Conservation (phyloP, 2,329 filamentous ascomycete species). For the Verticillium albo-atrum region DNA sequence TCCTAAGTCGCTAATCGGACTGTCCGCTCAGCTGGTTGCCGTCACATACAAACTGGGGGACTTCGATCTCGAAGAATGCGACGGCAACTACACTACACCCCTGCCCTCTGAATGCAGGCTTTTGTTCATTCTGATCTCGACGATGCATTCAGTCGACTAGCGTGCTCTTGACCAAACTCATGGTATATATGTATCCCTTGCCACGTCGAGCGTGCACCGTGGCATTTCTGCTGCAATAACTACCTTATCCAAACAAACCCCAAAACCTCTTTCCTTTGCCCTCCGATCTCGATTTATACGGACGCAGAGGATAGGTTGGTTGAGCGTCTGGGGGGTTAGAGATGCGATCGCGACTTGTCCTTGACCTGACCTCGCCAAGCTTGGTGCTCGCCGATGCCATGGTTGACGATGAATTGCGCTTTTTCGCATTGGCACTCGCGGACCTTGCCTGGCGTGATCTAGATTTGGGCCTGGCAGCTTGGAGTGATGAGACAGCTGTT, state of each 20-base stretch:
- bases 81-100: too few species aligned
- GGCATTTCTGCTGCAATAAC: too few species aligned
- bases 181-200: too few species aligned
- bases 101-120: too few species aligned
- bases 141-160: too few species aligned
- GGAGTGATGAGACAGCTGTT: background rate
- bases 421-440: slow-evolving; percentile 1
- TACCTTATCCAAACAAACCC: slow-evolving; percentile 2
- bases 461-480: background rate
- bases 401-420: slow-evolving; percentile 24
- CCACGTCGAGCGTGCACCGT: too few species aligned
- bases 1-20: too few species aligned
- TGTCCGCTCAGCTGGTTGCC: too few species aligned
- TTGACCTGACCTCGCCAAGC: slow-evolving; percentile 31
- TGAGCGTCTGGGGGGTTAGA: background rate
- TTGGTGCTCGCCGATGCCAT: slow-evolving; percentile 40
- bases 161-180: too few species aligned
- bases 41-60: too few species aligned
- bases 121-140: too few species aligned
- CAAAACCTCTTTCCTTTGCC: slow-evolving; percentile 5
- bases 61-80: too few species aligned
- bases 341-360: background rate
- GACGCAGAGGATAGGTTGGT: slow-evolving; percentile 9
- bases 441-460: background rate
- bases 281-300: background rate